Evolutionary conservation across 2,329 filamentous ascomycete species (phyloP).

Genomic region (Neodidymelliopsis sp.): DNA sequence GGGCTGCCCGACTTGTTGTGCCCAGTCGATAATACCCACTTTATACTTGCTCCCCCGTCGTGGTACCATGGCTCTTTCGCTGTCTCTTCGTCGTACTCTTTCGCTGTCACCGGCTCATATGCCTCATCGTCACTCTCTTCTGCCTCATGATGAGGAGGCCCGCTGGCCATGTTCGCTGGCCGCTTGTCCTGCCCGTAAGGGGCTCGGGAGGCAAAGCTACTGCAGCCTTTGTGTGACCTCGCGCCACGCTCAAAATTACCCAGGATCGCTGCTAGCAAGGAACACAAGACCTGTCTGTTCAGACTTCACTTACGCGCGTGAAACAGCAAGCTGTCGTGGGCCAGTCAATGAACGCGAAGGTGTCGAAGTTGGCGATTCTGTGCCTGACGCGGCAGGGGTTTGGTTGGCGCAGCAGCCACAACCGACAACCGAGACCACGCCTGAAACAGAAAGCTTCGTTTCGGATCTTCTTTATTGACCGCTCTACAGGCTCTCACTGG

Average conservation of each 20-base stretch:
- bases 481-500: constrained; percentile 36
- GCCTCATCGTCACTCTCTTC: constrained; percentile 36
- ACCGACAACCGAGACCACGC: constrained; percentile 24
- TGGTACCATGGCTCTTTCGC: constrained; percentile 31
- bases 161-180: constrained; percentile 33
- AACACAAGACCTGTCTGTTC: constrained; percentile 29
- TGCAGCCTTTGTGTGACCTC: constrained; percentile 37
- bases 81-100: constrained; percentile 29
- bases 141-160: constrained; percentile 33
- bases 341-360: constrained; percentile 37
- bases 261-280: constrained; percentile 35
- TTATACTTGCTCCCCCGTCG: constrained; percentile 36
- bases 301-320: constrained; percentile 34
- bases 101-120: constrained; percentile 25
- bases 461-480: constrained; percentile 11
- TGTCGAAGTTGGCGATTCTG: constrained; percentile 39
- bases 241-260: constrained; percentile 32
- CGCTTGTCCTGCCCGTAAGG: constrained; percentile 30
- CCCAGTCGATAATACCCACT: constrained; percentile 36
- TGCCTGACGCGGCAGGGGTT: constrained; percentile 30
- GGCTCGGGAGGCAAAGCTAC: constrained; percentile 29
- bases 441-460: constrained; percentile 17
- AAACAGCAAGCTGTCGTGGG: constrained; percentile 41
- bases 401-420: constrained; percentile 36
- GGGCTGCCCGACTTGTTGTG: constrained; percentile 28